Conservation (phyloP, 331 rosid genomes). For the Rhamnella rubrinervis region DNA sequence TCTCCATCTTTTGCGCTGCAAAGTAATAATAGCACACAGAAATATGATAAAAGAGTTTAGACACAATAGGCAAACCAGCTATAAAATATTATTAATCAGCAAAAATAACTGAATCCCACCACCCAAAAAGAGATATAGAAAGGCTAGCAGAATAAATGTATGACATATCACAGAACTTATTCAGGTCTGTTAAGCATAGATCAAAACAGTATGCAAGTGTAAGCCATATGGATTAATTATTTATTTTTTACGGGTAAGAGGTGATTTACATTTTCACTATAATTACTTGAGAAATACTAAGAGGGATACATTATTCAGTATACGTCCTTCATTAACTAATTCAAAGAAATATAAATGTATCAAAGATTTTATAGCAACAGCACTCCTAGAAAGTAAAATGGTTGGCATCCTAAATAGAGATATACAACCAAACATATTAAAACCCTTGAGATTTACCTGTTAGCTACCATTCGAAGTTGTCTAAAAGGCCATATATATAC, state of each 20-base stretch:
- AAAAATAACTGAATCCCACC: neutral
- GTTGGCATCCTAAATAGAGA: neutral
- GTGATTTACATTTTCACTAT: neutral
- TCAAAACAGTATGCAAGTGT: neutral
- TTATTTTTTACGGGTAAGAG: too few relatives aligned
- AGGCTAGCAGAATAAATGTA: neutral
- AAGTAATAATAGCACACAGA: conserved; percentile 1
- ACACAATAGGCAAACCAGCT: conserved; percentile 2
- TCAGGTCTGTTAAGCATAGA: neutral
- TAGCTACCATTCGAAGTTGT: conserved; percentile 93
- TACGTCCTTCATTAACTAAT: conserved; percentile 1
- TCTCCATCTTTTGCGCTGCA: conserved; percentile 89
- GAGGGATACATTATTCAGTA: neutral
- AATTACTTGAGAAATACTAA: neutral
- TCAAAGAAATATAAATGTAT: neutral
- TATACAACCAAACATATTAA: conserved; percentile 1
- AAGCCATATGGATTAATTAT: neutral
- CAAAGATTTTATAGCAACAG: neutral
- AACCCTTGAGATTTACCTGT: conserved; percentile 52
- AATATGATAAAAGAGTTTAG: neutral
- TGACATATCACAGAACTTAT: neutral
- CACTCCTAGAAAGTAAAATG: neutral
- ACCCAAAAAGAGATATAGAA: neutral
- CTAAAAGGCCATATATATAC: conserved; percentile 97
- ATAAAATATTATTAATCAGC: neutral